Conservation (phyloP, 169 alveolate species). For the Ichthyophthirius multifiliis region DNA sequence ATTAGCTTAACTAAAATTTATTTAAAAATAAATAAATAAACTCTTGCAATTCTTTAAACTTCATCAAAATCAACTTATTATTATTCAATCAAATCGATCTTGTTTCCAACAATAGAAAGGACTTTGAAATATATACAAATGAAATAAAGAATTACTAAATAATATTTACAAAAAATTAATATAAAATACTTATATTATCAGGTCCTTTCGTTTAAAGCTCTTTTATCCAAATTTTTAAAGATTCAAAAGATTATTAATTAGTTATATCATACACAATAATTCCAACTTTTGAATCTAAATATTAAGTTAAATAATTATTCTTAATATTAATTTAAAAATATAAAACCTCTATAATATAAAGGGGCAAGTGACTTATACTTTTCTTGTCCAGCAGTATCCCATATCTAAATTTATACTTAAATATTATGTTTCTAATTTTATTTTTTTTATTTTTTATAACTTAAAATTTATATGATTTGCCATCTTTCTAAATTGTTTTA, state of each 20-base stretch:
- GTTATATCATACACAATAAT: slow-evolving; percentile 45
- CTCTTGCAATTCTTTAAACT: slow-evolving; percentile 13
- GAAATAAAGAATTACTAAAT: not conserved
- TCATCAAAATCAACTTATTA: slow-evolving; percentile 28
- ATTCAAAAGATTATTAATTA: slow-evolving; percentile 72
- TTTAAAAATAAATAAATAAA: not conserved
- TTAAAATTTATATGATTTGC: slow-evolving; percentile 18
- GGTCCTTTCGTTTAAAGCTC: slow-evolving; percentile 45
- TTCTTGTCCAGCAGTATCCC: slow-evolving; percentile 49
- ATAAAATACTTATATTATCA: slow-evolving; percentile 33
- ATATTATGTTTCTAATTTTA: not conserved
- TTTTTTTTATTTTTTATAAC: not conserved
- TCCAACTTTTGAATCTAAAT: slow-evolving; percentile 23
- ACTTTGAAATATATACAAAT: not conserved
- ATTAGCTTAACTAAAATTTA: not conserved
- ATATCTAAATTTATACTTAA: not conserved
- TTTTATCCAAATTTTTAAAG: slow-evolving; percentile 78
- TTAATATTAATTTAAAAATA: not conserved
- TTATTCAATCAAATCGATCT: slow-evolving; percentile 12
- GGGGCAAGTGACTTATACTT: slow-evolving; percentile 37
- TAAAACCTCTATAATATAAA: slow-evolving; percentile 23
- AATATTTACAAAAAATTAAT: not conserved
- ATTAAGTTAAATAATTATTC: not conserved
- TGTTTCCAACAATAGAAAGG: slow-evolving; percentile 23
- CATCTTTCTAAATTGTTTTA: slow-evolving; percentile 15